Percentiles rank a stretch among this genome's conserved stretches.
These are phyloP conservation scores for Tulasnella sp. DNA, from an alignment of 768 basidiomycete species.

Conservation along the genomic window DNA sequence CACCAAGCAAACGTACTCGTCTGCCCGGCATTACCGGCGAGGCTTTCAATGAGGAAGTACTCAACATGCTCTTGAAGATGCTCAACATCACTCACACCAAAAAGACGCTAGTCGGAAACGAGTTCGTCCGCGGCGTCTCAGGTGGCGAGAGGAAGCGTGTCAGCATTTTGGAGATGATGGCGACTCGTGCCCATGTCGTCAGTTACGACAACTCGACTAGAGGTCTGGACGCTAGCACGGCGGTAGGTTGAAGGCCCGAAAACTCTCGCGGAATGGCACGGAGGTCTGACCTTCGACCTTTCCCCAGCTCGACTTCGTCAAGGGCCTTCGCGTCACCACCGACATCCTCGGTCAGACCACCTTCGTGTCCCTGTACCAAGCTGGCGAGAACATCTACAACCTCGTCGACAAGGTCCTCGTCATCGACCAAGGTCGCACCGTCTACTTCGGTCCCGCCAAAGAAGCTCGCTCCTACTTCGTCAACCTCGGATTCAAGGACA, in stretches of 20 bases:
- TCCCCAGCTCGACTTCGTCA: conserved; percentile 47
- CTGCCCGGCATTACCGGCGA: conserved; percentile 39
- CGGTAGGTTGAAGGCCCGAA: conserved; percentile 29
- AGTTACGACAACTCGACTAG: conserved; percentile 32
- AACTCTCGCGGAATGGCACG: neutral
- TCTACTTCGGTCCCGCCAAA: conserved; percentile 47
- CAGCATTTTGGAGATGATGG: conserved; percentile 77
- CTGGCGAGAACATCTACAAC: conserved; percentile 29
- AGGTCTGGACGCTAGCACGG: conserved; percentile 38
- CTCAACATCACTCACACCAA: conserved; percentile 73
- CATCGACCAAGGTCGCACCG: conserved; percentile 48
- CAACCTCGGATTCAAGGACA: conserved; percentile 47
- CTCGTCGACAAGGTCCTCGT: conserved; percentile 40
- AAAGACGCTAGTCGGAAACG: conserved; percentile 74
- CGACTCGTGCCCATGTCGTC: conserved; percentile 49
- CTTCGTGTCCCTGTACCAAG: conserved; percentile 47
- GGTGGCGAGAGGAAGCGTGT: conserved; percentile 81
- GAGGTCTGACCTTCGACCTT: conserved; percentile 32
- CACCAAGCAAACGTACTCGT: conserved; percentile 39
- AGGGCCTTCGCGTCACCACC: conserved; percentile 44
- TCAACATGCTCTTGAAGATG: conserved; percentile 57
- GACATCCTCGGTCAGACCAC: conserved; percentile 45
- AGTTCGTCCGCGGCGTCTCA: conserved; percentile 62
- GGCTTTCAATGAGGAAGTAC: conserved; percentile 41
- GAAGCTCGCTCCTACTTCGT: conserved; percentile 47